These are phyloP conservation scores for Ilyonectria robusta DNA, from an alignment of 2,329 filamentous ascomycete species.

Conservation along the genomic window DNA sequence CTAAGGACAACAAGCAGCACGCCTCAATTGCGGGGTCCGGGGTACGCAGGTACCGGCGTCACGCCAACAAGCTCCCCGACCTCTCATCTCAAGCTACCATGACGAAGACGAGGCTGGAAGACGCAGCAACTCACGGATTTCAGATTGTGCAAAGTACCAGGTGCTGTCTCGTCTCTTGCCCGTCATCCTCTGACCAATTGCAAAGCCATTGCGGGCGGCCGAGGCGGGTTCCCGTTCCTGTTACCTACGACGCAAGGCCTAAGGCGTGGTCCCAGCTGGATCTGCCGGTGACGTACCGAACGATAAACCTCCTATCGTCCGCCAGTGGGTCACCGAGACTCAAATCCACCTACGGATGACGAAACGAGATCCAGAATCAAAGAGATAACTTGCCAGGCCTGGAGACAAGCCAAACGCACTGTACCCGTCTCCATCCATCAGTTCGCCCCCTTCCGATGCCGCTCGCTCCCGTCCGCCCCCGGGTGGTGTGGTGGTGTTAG, in stretches of 20 bases:
- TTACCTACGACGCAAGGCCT: neutral
- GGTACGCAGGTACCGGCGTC: slow-evolving; percentile 37
- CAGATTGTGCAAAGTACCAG: neutral
- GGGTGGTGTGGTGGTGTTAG: slow-evolving; percentile 24
- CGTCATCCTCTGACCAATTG: neutral
- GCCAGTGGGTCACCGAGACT: neutral
- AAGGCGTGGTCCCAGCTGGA: neutral
- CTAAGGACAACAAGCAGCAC: slow-evolving; percentile 1
- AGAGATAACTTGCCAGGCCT: neutral
- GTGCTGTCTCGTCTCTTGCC: neutral
- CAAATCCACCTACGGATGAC: slow-evolving; percentile 1
- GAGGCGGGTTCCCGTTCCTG: neutral
- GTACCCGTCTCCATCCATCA: neutral
- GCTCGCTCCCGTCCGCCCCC: slow-evolving; percentile 26
- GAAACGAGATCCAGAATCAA: slow-evolving; percentile 10
- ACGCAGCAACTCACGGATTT: neutral
- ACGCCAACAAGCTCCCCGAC: slow-evolving; percentile 8
- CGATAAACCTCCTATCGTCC: slow-evolving; percentile 12
- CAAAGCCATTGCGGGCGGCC: neutral
- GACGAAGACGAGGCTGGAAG: neutral
- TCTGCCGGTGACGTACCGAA: neutral
- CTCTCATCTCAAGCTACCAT: neutral
- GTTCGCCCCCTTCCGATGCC: slow-evolving; percentile 23
- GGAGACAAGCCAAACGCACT: neutral
- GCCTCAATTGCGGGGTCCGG: slow-evolving; percentile 42